phyloP scores from a whole-genome alignment of 2,329 filamentous ascomycete genomes.

The Talaromyces sp. region DNA sequence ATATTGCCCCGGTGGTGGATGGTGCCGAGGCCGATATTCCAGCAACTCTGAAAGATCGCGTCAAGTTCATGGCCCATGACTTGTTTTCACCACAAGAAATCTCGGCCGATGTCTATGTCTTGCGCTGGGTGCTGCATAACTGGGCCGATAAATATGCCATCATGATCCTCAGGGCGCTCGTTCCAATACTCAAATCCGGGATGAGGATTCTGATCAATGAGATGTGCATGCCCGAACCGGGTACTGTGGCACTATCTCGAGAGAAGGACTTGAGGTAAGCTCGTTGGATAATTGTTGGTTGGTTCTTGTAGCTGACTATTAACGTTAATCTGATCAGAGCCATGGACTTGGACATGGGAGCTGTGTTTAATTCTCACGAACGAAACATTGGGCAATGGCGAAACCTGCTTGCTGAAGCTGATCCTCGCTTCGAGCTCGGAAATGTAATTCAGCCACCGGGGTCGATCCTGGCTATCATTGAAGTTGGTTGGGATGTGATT shows the following conservation, averaged over 20 bases:
- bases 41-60: slow-evolving; percentile 4
- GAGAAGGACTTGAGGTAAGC: background rate
- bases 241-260: background rate
- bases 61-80: slow-evolving; percentile 20
- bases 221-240: background rate
- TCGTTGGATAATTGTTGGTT: background rate
- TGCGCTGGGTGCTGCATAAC: slow-evolving; percentile 21
- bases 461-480: background rate
- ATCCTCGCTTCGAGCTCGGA: background rate
- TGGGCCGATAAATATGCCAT: slow-evolving; percentile 19
- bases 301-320: background rate
- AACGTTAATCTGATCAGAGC: background rate
- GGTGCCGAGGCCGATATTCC: background rate
- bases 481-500: background rate
- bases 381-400: background rate
- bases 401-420: background rate
- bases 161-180: slow-evolving; percentile 17
- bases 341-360: background rate
- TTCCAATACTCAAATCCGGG: slow-evolving; percentile 15
- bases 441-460: slow-evolving; percentile 1
- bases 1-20: slow-evolving; percentile 36
- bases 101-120: slow-evolving; percentile 19
- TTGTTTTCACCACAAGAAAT: slow-evolving; percentile 19
- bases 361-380: slow-evolving; percentile 1
- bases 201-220: slow-evolving; percentile 22